Conservation (phyloP, 2,329 filamentous ascomycete genomes). For the Lizonia empirigonia region DNA sequence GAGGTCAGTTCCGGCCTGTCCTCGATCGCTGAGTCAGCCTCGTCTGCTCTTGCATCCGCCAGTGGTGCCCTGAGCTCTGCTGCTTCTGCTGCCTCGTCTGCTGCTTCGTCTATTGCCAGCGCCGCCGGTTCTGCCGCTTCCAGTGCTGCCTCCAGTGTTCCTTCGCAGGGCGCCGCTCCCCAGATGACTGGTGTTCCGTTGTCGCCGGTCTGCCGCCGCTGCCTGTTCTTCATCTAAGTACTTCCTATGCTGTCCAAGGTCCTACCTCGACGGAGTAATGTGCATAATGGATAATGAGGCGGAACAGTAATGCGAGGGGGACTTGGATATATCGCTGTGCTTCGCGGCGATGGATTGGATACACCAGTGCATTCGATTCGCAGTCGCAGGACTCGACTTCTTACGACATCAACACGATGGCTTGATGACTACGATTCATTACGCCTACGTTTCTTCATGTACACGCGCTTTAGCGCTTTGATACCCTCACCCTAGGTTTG, state of each 20-base stretch:
- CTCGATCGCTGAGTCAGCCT: conserved; percentile 14
- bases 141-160: conserved; percentile 14
- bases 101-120: conserved; percentile 11
- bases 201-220: conserved; percentile 45
- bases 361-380: conserved; percentile 13
- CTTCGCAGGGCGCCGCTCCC: conserved; percentile 32
- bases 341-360: conserved; percentile 21
- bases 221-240: conserved; percentile 48
- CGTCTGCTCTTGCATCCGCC: conserved; percentile 20
- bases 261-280: conserved; percentile 38
- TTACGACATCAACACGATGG: conserved; percentile 24
- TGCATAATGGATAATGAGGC: conserved; percentile 35
- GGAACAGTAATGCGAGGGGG: conserved; percentile 19
- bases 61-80: conserved; percentile 17
- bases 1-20: conserved; percentile 15
- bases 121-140: conserved; percentile 22
- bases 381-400: conserved; percentile 22
- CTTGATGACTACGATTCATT: conserved; percentile 34
- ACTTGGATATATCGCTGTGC: conserved; percentile 34
- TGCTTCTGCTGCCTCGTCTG: conserved; percentile 14
- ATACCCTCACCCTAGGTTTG: conserved; percentile 37
- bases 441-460: conserved; percentile 29
- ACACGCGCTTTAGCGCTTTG: conserved; percentile 34
- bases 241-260: conserved; percentile 22
- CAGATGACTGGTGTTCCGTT: conserved; percentile 44